Conservation (phyloP, 2,329 filamentous ascomycete genomes). For the Colletotrichum siamense region DNA sequence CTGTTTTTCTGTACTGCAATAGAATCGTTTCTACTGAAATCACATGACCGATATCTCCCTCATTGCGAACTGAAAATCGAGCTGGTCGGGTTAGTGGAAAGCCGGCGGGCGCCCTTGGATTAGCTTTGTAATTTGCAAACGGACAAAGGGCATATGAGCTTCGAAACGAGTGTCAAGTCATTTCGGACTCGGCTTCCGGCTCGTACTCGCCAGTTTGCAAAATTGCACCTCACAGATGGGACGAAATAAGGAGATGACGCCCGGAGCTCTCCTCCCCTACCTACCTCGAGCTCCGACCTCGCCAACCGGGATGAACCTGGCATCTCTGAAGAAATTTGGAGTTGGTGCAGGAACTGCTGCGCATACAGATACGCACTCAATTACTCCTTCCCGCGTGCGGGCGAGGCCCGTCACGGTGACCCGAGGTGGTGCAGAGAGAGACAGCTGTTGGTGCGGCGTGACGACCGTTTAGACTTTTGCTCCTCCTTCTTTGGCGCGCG, state of each 20-base stretch:
- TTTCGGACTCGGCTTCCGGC: not conserved
- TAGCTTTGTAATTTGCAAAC: not conserved
- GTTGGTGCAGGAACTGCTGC: not conserved
- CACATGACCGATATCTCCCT: not conserved
- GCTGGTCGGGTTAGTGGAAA: not conserved
- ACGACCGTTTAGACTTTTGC: not conserved
- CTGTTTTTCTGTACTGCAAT: not conserved
- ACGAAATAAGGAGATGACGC: not conserved
- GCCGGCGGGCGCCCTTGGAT: too few species aligned
- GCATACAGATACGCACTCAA: not conserved
- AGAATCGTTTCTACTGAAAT: not conserved
- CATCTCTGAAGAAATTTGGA: not conserved
- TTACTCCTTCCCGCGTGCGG: not conserved
- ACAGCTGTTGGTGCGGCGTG: not conserved
- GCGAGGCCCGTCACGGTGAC: not conserved
- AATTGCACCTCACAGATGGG: not conserved
- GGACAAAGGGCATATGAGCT: too few species aligned
- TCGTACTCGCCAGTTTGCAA: not conserved
- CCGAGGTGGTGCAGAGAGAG: not conserved
- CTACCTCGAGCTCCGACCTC: not conserved
- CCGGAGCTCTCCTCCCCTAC: not conserved
- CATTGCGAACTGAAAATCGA: not conserved
- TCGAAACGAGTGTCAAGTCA: too few species aligned
- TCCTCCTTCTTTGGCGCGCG: not conserved
- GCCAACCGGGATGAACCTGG: not conserved